A percentile compares a stretch with the other conserved stretches of the same genome.
Evolutionary conservation across 192 early-diverging fungal species (phyloP).

Genomic region (Coemansia sp.): DNA sequence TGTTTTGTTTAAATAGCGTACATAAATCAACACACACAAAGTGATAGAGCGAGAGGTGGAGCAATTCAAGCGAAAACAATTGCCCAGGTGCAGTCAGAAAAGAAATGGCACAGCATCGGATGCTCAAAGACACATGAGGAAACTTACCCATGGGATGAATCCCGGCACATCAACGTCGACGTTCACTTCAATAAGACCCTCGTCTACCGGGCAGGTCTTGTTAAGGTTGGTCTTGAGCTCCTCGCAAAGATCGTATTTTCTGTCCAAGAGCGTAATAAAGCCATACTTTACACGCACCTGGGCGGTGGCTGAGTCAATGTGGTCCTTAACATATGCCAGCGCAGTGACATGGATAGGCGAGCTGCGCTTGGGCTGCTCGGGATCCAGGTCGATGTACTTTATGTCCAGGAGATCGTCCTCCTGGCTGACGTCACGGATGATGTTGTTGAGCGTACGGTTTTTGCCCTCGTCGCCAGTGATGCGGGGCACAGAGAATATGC

Average conservation of each 20-base stretch:
- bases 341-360: slow-evolving; percentile 38
- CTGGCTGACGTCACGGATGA: slow-evolving; percentile 46
- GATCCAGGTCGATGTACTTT: slow-evolving; percentile 39
- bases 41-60: not conserved
- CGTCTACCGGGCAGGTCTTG: slow-evolving; percentile 49
- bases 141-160: slow-evolving; percentile 42
- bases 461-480: slow-evolving; percentile 25
- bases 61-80: not conserved
- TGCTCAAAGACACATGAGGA: too few relatives aligned
- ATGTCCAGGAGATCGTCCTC: slow-evolving; percentile 44
- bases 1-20: not conserved
- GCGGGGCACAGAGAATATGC: slow-evolving; percentile 25
- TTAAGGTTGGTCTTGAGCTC: slow-evolving; percentile 44
- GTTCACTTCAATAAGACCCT: slow-evolving; percentile 37
- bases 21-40: not conserved
- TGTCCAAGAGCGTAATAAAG: slow-evolving; percentile 37
- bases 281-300: slow-evolving; percentile 48
- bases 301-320: slow-evolving; percentile 36
- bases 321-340: slow-evolving; percentile 43
- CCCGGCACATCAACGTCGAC: slow-evolving; percentile 45
- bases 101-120: too few relatives aligned
- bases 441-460: slow-evolving; percentile 47
- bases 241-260: slow-evolving; percentile 46
- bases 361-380: slow-evolving; percentile 45
- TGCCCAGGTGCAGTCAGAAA: too few relatives aligned